These are phyloP conservation scores for Botrytis aclada DNA, from an alignment of 2,329 filamentous ascomycete genomes.

Conservation along the genomic window DNA sequence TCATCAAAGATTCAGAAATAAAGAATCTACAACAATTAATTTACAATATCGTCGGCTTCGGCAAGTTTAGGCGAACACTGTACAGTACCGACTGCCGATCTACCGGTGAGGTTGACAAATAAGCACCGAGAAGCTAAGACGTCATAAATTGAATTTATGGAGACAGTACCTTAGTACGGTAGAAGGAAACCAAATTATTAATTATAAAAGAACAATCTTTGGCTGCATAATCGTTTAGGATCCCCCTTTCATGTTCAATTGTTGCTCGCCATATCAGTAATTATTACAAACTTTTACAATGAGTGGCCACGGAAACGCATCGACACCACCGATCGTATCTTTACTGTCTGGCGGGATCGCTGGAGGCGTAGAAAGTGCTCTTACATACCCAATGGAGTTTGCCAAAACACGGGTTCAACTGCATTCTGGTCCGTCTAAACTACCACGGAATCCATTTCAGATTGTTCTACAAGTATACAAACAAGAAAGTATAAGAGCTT, in stretches of 20 bases:
- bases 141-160: not conserved
- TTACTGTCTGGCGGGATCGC: constrained; percentile 33
- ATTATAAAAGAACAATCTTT: not conserved
- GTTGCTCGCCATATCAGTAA: not conserved
- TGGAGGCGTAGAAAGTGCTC: constrained; percentile 23
- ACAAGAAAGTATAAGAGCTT: constrained; percentile 53
- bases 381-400: constrained; percentile 61
- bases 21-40: not conserved
- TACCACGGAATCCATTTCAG: constrained; percentile 54
- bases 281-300: not conserved
- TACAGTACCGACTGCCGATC: not conserved
- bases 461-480: constrained; percentile 54
- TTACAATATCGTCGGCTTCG: not conserved
- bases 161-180: not conserved
- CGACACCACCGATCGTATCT: constrained; percentile 26
- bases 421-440: constrained; percentile 39
- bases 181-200: not conserved
- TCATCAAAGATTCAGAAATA: not conserved
- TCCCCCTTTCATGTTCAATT: not conserved
- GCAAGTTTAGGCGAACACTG: not conserved
- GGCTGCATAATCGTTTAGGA: not conserved
- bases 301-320: constrained; percentile 1
- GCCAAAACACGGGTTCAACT: constrained; percentile 63
- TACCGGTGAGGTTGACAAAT: not conserved
- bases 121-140: not conserved